Conservation (phyloP, 192 early-diverging fungal genomes). For the Paraglomus brasilianum region DNA sequence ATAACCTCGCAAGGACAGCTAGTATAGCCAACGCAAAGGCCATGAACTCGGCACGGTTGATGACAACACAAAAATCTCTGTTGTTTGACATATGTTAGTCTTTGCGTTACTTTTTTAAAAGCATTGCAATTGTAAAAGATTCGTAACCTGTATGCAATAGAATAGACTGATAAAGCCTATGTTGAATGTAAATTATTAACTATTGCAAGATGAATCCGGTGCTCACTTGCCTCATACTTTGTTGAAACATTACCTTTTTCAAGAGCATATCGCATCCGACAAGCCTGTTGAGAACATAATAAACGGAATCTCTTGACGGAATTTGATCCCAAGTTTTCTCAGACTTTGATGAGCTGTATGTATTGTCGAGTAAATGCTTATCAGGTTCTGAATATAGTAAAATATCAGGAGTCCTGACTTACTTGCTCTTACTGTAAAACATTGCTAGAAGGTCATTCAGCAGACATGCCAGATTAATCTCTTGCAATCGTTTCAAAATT, state of each 20-base stretch:
- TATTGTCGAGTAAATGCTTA: neutral
- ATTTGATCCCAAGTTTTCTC: constrained; percentile 17
- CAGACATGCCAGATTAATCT: constrained; percentile 15
- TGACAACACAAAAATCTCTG: constrained; percentile 40
- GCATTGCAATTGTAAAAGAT: no score
- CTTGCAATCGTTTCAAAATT: constrained; percentile 30
- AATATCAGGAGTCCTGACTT: constrained; percentile 8
- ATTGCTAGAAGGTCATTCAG: constrained; percentile 1
- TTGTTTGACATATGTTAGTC: neutral
- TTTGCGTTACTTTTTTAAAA: no score
- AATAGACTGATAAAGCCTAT: constrained; percentile 19
- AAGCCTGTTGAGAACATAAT: constrained; percentile 24
- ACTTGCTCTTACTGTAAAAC: constrained; percentile 29
- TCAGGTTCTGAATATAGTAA: neutral
- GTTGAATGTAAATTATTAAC: no score
- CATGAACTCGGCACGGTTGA: constrained; percentile 48
- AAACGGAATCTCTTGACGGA: constrained; percentile 26
- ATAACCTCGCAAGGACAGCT: constrained; percentile 24
- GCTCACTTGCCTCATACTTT: no score
- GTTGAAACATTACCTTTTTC: constrained; percentile 24
- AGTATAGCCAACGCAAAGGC: constrained; percentile 35
- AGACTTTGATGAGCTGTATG: constrained; percentile 12
- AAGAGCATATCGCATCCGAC: constrained; percentile 18
- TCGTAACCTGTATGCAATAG: constrained; percentile 18
- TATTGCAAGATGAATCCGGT: no score